Base-by-base conservation (phyloP, 176 grass and related monocot genomes). In the Cenchrus purpureus region DNA sequence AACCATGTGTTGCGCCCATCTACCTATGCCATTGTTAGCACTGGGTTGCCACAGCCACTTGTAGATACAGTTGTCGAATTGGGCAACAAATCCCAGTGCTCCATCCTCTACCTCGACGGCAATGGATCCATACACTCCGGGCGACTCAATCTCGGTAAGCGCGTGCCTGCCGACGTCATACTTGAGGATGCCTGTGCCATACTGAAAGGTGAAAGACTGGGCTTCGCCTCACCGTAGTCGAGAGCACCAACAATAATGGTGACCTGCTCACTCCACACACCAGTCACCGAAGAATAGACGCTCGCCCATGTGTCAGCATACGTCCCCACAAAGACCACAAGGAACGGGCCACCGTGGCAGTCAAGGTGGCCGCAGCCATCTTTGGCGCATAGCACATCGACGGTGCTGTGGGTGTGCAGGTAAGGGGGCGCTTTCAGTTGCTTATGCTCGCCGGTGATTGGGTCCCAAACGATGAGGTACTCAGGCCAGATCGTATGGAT, bases 141-240 rank as follows among this genome's bases (percentile, higher is more conserved):
- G 45, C 2, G 6, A 0, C 1, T 31, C 12, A 1, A 74, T 74
- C 25, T 10, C 25, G 0, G 22, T 52, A 28, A 73, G n/a, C 12
- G 0, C 6, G 4, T 51, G 48, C 0, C 6, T 31, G 6, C 4
- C 6, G 2, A 73, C 13, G 70, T 73, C 70, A 15, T 51, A 73
- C 70, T 73, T 74, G 49, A 52, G 5, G 7, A 52, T 28, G 0
- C 5, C 1, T 25, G 22, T 25, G 6, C 11, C 0, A 73, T 6
- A 4, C 0, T 2, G 0, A 12, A 28, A 2, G 4, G 1, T 73
- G 70, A 73, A 25, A 74, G 46, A 28, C 71, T 32, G 0, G 12
- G 48, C 17, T 65, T 34, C 4, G 4, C 0, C 7, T 9, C 10
- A 14, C 0, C 0, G 1, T 3, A 8, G 19, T n/a, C 2, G 1